A percentile compares a stretch with the other conserved stretches of the same genome.
These are phyloP conservation scores for Kentomonas sorsogonicus DNA, from an alignment of 208 protist genomes.

Conservation along the genomic window DNA sequence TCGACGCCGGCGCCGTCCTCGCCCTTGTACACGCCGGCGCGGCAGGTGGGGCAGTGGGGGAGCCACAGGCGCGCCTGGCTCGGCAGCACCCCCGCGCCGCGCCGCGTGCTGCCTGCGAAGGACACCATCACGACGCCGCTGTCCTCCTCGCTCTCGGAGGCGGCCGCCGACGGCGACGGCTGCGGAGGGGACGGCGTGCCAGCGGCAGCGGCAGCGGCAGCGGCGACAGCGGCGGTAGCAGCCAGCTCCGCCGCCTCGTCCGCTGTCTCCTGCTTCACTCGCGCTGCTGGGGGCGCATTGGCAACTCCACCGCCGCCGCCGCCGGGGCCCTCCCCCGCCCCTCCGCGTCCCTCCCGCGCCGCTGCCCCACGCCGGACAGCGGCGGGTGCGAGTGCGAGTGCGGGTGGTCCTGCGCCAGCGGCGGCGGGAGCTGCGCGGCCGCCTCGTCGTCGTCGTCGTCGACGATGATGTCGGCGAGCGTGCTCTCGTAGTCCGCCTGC, in stretches of 20 bases:
- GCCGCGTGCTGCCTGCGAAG: conserved; percentile 36
- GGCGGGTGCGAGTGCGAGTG: too few relatives aligned
- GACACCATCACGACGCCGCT: conserved; percentile 58
- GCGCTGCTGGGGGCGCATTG: neutral
- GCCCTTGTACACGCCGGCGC: conserved; percentile 40
- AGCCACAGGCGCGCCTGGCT: conserved; percentile 72
- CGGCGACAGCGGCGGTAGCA: neutral
- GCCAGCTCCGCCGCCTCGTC: too few relatives aligned
- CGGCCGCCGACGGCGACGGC: conserved; percentile 13
- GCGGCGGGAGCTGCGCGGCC: conserved; percentile 10
- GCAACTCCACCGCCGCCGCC: neutral
- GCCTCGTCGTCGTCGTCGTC: conserved; percentile 32
- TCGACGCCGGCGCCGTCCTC: conserved; percentile 33
- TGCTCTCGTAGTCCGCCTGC: conserved; percentile 50
- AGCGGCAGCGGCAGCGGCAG: neutral
- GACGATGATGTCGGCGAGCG: conserved; percentile 42
- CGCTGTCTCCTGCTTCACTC: too few relatives aligned
- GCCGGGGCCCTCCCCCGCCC: neutral
- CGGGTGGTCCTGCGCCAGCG: neutral
- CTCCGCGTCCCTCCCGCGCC: conserved; percentile 16
- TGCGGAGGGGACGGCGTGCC: conserved; percentile 9
- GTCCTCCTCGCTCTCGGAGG: too few relatives aligned
- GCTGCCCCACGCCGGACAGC: neutral
- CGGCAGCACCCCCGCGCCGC: conserved; percentile 33
- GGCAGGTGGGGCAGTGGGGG: conserved; percentile 61